Evolutionary conservation across 169 alveolate genomes (phyloP), one percentile per base, ranked within the genome.

Genomic region (Ichthyophthirius multifiliis): DNA sequence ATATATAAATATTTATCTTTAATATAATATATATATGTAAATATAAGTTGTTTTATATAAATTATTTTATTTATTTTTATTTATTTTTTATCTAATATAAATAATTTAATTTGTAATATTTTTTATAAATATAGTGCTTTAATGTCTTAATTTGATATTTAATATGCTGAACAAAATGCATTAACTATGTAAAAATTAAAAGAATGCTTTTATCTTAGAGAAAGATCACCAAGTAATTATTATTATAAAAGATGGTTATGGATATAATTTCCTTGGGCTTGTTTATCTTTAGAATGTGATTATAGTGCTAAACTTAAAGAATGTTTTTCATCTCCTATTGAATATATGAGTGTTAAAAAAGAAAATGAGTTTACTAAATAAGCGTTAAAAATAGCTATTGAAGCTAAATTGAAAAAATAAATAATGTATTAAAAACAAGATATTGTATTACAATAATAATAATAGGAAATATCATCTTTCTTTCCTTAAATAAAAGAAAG

Each of bases 241-340:
- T 86, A 86, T 73, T 87, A 87, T 43, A 83, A 83, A 39, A 77
- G 92, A 87, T 87, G 92, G 92, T 78, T 87, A n/a, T 87, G 92
- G 92, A 82, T 87, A 13, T 23, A 87, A 48, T 87, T 77, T 43
- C 92, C 92, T 5, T 87, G 92, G 92, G 86, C 78, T 27, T 81
- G 86, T 16, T n/a, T 81, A 13, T 71, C 82, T 20, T 55, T 81
- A 20, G 41, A 81, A 18, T 71, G 86, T 55, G 86, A 81, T 41
- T 81, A 81, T 31, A 71, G 82, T 27, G 76, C 82, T 27, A 81
- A 71, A 47, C 35, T 81, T 45, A 71, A 81, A 71, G 62, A 67
- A 39, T 81, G 86, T 39, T 81, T 81, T 73, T 76, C 86, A 10
- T 71, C 76, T 5, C 75, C 81, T 5, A 81, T 76, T 5, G 75